Evolutionary conservation across 1,284 basidiomycete genomes (phyloP).

Genomic region (Leccinum subfulvum): DNA sequence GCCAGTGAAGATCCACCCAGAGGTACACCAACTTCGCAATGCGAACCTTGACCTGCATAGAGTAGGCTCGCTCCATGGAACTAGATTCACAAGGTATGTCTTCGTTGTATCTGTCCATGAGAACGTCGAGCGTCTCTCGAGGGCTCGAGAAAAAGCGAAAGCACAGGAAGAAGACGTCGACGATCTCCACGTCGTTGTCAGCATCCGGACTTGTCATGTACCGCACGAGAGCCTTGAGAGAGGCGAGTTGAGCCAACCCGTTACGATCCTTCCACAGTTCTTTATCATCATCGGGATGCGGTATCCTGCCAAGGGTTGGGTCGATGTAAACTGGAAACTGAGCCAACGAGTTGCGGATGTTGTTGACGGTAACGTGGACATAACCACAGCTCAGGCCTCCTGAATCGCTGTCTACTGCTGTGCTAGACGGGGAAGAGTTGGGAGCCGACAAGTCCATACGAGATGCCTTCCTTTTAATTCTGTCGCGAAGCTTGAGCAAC

Average conservation of each 20-base stretch:
- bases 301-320: conserved; percentile 10
- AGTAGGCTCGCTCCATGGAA: conserved; percentile 42
- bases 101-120: conserved; percentile 62
- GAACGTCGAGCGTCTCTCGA: conserved; percentile 48
- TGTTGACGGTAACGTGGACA: conserved; percentile 26
- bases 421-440: conserved; percentile 21
- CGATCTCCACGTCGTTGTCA: conserved; percentile 37
- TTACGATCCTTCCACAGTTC: conserved; percentile 31
- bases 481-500: conserved; percentile 19
- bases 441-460: conserved; percentile 4
- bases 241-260: conserved; percentile 33
- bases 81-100: conserved; percentile 26
- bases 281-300: conserved; percentile 30
- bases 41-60: conserved; percentile 59
- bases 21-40: conserved; percentile 66
- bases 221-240: conserved; percentile 46
- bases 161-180: conserved; percentile 67
- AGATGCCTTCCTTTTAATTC: conserved; percentile 12
- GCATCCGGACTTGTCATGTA: conserved; percentile 45
- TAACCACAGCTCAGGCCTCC: conserved; percentile 20
- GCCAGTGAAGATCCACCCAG: conserved; percentile 82
- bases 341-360: conserved; percentile 30
- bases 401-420: conserved; percentile 17
- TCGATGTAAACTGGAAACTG: conserved; percentile 31
- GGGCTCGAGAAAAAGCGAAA: conserved; percentile 76